Evolutionary conservation across 805 yeast species (phyloP), one percentile per base, ranked within the genome.

Genomic region (Hanseniaspora singularis): DNA sequence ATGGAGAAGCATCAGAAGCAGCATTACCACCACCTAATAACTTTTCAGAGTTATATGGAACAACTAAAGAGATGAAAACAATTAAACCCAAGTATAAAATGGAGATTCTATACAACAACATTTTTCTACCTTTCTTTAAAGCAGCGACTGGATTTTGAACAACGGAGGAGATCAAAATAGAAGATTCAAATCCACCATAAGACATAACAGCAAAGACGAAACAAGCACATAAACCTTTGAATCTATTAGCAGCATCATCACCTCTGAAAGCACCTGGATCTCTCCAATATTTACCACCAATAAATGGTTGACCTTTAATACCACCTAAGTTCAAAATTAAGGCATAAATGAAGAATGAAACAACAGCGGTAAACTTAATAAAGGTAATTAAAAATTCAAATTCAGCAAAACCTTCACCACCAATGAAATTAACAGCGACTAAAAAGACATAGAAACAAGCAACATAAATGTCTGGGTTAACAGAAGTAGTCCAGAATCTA

Each of bases 361-460:
- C 47, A 43, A 79, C 71, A 60, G 81, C 77, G 16, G 68, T 39
- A n/a, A 76, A 72, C 59, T 79, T 79, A 47, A 72, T 64, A 18
- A 66, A 40, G 44, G 78, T 72, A 54, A 79, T 71, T 36, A 73
- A 56, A 53, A 73, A 76, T 60, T 79, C 85, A 28, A 77, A 76
- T 62, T 79, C 85, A 61, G 83, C 84, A 55, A 77, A 79, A 50
- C 82, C 82, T 54, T 65, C 67, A 31, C 76, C 79, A 54, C 84
- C 83, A 42, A 52, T 71, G 46, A 77, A 61, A 59, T 78, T 77
- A 50, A 77, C 72, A 33, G 61, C 50, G 27, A 74, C 58, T 50
- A 79, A 69, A 24, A 74, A 55, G 3, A 64, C 66, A 55, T 69
- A 78, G 54, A 78, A 77, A 31, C 77, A 68, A 1, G 72, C 68